phyloP scores from a whole-genome alignment of 306 rosid species.

The Sophora flavescens region DNA sequence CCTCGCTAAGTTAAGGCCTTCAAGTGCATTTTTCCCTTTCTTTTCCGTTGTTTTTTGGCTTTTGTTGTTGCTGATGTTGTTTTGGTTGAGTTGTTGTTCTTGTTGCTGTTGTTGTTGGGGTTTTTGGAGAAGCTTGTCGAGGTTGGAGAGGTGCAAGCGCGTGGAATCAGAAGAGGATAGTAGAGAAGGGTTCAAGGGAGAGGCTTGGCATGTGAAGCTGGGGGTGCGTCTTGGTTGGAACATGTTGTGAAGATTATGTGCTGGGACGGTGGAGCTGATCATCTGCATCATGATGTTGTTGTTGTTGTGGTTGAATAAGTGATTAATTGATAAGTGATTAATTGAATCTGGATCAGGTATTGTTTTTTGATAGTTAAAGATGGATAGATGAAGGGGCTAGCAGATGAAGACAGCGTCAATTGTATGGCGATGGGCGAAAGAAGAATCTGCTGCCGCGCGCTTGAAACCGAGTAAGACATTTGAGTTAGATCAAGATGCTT shows the following conservation, averaged over 20 bases:
- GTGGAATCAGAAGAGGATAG: conserved; percentile 46
- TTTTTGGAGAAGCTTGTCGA: conserved; percentile 76
- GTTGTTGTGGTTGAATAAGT: not conserved
- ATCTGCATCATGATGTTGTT: conserved; percentile 53
- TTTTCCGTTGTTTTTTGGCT: conserved; percentile 35
- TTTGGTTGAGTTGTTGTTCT: not conserved
- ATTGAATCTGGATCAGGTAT: not conserved
- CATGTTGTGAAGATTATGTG: conserved; percentile 53
- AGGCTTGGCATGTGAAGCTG: conserved; percentile 55
- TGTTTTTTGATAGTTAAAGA: too few relatives aligned
- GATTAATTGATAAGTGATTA: too few relatives aligned
- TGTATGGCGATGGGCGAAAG: not conserved
- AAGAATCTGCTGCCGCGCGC: not conserved
- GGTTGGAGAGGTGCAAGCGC: conserved; percentile 72
- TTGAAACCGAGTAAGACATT: conserved; percentile 21
- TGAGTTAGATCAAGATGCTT: not conserved
- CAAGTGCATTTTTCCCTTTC: conserved; percentile 55
- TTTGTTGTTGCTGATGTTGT: not conserved
- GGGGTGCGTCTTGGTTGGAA: conserved; percentile 52
- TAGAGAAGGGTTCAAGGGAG: conserved; percentile 62
- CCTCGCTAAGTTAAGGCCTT: conserved; percentile 64
- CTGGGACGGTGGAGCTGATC: conserved; percentile 61
- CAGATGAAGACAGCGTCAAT: conserved; percentile 25
- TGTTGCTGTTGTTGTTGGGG: conserved; percentile 15
- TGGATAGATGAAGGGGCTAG: not conserved